phyloP scores from a whole-genome alignment of 768 basidiomycete species.

The Porphyrellus cyaneotinctus region DNA sequence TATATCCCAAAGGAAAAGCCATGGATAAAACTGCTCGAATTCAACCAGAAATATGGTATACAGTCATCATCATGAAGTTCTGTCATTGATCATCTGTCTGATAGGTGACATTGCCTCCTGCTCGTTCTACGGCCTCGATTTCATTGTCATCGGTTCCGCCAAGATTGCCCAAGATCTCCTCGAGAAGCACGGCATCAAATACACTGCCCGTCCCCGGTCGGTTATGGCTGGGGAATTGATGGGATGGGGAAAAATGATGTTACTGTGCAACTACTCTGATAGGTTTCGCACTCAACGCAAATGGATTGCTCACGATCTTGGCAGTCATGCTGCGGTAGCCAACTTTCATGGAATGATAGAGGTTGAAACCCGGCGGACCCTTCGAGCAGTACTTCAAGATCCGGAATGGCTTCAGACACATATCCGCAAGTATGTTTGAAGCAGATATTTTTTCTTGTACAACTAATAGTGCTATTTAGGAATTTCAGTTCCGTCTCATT shows the following conservation, averaged over 20 bases:
- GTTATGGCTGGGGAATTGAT: constrained; percentile 19
- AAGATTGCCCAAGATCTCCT: constrained; percentile 41
- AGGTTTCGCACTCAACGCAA: constrained; percentile 18
- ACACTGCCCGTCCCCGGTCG: constrained; percentile 30
- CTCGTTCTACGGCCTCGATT: constrained; percentile 25
- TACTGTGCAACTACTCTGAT: constrained; percentile 10
- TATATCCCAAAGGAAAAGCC: constrained; percentile 8
- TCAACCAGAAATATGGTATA: constrained; percentile 14
- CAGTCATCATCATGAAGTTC: neutral
- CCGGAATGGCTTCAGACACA: constrained; percentile 1
- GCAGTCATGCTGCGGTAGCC: constrained; percentile 4
- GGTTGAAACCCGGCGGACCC: constrained; percentile 12
- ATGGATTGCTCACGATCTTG: constrained; percentile 14
- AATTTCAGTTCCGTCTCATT: constrained; percentile 26
- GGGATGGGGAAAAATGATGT: constrained; percentile 20
- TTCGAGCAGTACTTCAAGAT: constrained; percentile 7
- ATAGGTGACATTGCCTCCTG: constrained; percentile 11
- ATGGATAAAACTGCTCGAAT: constrained; percentile 10
- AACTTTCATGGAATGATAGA: constrained; percentile 17
- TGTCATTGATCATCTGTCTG: neutral
- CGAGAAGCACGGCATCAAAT: constrained; percentile 42
- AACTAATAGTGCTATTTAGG: neutral
- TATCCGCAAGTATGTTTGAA: constrained; percentile 11
- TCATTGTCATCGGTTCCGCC: constrained; percentile 43
- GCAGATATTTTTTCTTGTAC: too few species aligned